Conservation (phyloP, 164 flowering plant genomes). For the Annona squamosa region DNA sequence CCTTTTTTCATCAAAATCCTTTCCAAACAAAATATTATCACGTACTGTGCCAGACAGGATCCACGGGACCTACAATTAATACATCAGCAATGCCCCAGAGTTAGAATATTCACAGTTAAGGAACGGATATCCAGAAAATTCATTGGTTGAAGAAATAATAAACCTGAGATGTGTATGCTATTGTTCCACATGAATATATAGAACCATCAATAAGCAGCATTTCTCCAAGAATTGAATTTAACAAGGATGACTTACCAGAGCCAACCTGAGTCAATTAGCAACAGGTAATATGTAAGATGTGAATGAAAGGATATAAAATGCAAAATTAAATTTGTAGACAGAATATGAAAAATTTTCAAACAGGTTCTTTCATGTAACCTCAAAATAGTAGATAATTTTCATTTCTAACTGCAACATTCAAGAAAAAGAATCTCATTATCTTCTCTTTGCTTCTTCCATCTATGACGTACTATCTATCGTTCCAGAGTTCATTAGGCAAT, state of each 20-base stretch:
- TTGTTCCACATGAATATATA: conserved; percentile 42
- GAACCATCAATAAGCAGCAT: conserved; percentile 55
- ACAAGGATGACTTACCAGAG: conserved; percentile 87
- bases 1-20: conserved; percentile 57
- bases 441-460: not conserved
- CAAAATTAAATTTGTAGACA: not conserved
- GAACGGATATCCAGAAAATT: conserved; percentile 1
- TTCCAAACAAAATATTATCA: conserved; percentile 81
- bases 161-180: conserved; percentile 93
- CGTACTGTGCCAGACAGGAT: conserved; percentile 83
- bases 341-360: too few relatives aligned
- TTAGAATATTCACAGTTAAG: conserved; percentile 6
- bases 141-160: not conserved
- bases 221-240: conserved; percentile 76
- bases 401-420: not conserved
- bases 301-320: not conserved
- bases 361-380: too few relatives aligned
- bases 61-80: conserved; percentile 71
- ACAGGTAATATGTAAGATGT: not conserved
- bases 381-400: too few relatives aligned
- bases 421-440: not conserved
- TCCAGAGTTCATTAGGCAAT: not conserved
- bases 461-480: not conserved
- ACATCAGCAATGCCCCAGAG: conserved; percentile 1
- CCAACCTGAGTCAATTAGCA: conserved; percentile 58